Percentiles rank a stretch among this genome's conserved stretches.
Evolutionary conservation across 163 green algal species (phyloP).

Genomic region (Volvox carteri): DNA sequence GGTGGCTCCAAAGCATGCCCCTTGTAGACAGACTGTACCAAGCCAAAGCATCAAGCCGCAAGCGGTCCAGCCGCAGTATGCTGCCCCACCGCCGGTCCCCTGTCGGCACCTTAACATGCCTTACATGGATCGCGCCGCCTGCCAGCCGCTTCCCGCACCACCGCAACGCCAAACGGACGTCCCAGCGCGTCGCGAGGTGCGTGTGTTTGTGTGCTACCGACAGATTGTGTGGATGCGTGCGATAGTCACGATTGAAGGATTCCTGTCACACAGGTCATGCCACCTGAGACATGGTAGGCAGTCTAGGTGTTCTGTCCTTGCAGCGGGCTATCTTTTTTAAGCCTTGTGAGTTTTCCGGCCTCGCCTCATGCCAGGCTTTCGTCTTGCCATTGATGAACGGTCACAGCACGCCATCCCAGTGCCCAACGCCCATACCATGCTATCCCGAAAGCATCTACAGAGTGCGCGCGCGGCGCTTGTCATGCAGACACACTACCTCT

Average conservation of each 20-base stretch:
- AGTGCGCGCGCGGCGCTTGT: too few species aligned
- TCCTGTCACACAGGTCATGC: background rate
- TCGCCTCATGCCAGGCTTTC: too few species aligned
- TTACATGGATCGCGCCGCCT: conserved; percentile 21
- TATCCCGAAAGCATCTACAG: too few species aligned
- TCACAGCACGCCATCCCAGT: too few species aligned
- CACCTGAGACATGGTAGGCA: background rate
- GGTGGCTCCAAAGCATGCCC: too few species aligned
- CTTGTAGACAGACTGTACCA: too few species aligned
- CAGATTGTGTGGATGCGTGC: background rate
- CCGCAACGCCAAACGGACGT: background rate
- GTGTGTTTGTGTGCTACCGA: background rate
- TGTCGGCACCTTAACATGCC: conserved; percentile 22
- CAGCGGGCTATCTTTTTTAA: background rate
- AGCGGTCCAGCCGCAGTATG: background rate
- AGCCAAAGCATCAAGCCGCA: too few species aligned
- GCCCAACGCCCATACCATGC: too few species aligned
- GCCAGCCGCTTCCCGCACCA: background rate
- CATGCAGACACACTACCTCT: too few species aligned
- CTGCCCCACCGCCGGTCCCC: conserved; percentile 11
- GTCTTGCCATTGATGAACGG: too few species aligned
- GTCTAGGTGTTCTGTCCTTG: background rate
- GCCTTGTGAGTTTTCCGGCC: too few species aligned
- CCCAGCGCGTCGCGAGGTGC: background rate
- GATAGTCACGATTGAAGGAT: background rate